Percentiles rank a stretch among this genome's conserved stretches.
Conservation (phyloP, 1,139 yeast genomes). For the Pichia kudriavzevii region DNA sequence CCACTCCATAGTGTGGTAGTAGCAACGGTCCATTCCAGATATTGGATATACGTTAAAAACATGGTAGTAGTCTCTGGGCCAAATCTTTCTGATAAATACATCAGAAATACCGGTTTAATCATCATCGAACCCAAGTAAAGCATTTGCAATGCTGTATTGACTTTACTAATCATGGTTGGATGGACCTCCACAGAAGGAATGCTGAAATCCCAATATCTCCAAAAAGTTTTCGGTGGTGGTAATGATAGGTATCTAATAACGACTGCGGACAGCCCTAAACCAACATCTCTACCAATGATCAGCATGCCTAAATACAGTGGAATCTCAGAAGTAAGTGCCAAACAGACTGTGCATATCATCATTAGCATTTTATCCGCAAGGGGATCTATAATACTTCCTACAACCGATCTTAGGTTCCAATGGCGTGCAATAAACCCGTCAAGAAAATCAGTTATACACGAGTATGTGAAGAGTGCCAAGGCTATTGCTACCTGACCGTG, state of each 20-base stretch:
- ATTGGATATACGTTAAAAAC: constrained; percentile 25
- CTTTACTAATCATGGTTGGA: constrained; percentile 82
- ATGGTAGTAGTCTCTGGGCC: constrained; percentile 20
- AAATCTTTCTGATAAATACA: constrained; percentile 21
- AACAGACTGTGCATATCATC: constrained; percentile 75
- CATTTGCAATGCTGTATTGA: constrained; percentile 91
- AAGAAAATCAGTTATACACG: constrained; percentile 82
- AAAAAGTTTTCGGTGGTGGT: constrained; percentile 67
- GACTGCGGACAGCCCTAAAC: constrained; percentile 69
- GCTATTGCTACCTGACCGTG: constrained; percentile 57
- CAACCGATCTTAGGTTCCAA: constrained; percentile 67
- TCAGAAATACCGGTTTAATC: constrained; percentile 51
- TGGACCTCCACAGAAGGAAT: constrained; percentile 82
- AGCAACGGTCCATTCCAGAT: constrained; percentile 58
- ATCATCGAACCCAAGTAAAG: constrained; percentile 73
- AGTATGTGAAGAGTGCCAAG: constrained; percentile 65
- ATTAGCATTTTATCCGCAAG: constrained; percentile 89
- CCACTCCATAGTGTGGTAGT: constrained; percentile 77
- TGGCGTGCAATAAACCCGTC: constrained; percentile 89
- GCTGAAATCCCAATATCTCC: constrained; percentile 67
- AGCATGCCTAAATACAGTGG: constrained; percentile 62
- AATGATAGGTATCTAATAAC: constrained; percentile 67
- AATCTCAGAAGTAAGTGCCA: constrained; percentile 62
- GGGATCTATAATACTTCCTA: constrained; percentile 92
- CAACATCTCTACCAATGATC: constrained; percentile 78